Evolutionary conservation across 176 grass and related monocot genomes (phyloP), one percentile per base, ranked within the genome.

Genomic region (Saccharum spontaneum): DNA sequence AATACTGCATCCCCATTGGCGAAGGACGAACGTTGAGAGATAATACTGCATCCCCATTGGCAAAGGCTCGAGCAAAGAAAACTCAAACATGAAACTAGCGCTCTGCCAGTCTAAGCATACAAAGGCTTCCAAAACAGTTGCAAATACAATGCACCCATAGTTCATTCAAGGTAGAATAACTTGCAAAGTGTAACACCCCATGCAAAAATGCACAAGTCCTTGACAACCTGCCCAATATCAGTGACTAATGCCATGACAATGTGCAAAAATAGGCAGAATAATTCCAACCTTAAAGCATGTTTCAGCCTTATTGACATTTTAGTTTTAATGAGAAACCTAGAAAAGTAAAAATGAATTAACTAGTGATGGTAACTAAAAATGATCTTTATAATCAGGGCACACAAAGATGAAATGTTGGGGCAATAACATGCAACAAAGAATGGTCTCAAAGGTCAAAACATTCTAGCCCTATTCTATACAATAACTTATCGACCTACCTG

Each of bases 401-500:
- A 59, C 14, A 82, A n/a, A 50, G 41, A 14, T 65, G 43, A 83
- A 65, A 82, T 62, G 73, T 14, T 28, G 70, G 22, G n/a, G 45
- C 33, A 82, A 24, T 67, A 65, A 50, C 41, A 65, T 71, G 40
- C 44, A 86, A 78, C 45, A 73, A 67, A 38, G 43, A 62, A 80
- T 57, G 44, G 67, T 11, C 28, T 36, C 50, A 55, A 82, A 60
- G 80, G 7, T 65, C 64, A 66, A 85, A 67, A 85, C 8, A 4
- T 79, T 64, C 34, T 34, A 77, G 65, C 48, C 57, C 17, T 87
- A 78, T 85, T 66, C 18, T 60, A 72, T 45, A 45, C 40, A 72
- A 63, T 65, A 88, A 75, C 41, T 63, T 77, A 85, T 69, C 34
- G 65, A 90, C 93, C 77, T 87, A 95, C 97, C 93, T 95, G 77